These are phyloP conservation scores for Melanopsichium pennsylvanicum DNA, from an alignment of 1,284 basidiomycete species.

Conservation along the genomic window DNA sequence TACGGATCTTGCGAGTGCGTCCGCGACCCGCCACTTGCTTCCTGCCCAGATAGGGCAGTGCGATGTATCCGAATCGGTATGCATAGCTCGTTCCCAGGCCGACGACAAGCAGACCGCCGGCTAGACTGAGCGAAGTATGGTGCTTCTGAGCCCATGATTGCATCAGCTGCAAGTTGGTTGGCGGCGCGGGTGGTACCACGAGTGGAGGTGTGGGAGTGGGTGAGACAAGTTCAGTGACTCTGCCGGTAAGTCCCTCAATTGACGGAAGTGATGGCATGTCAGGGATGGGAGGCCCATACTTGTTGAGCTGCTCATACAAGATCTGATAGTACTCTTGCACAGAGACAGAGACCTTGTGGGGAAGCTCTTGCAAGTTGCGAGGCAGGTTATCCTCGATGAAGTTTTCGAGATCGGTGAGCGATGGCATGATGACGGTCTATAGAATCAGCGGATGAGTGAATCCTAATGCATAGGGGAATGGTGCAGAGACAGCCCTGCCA, in stretches of 20 bases:
- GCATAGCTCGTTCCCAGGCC: slow-evolving; percentile 40
- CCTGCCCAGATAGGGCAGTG: slow-evolving; percentile 38
- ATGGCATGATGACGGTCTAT: slow-evolving; percentile 39
- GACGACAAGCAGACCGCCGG: slow-evolving; percentile 31
- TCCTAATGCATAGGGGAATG: no score
- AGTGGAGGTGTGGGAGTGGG: slow-evolving; percentile 21
- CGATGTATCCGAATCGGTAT: slow-evolving; percentile 28
- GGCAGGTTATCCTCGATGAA: slow-evolving; percentile 55
- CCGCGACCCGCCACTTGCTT: slow-evolving; percentile 22
- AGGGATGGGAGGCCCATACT: slow-evolving; percentile 47
- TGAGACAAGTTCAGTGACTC: slow-evolving; percentile 31
- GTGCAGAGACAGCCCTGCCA: no score
- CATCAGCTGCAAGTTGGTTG: slow-evolving; percentile 16
- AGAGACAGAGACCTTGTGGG: slow-evolving; percentile 47
- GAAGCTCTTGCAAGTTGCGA: slow-evolving; percentile 52
- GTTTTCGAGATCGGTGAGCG: slow-evolving; percentile 56
- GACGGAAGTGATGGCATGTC: slow-evolving; percentile 42
- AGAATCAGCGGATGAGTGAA: background rate
- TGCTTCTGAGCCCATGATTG: slow-evolving; percentile 27
- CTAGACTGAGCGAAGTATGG: slow-evolving; percentile 14
- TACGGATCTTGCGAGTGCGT: slow-evolving; percentile 27
- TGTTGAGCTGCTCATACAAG: slow-evolving; percentile 52
- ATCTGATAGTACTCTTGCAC: slow-evolving; percentile 51
- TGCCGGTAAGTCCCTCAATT: slow-evolving; percentile 31
- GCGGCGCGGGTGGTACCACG: slow-evolving; percentile 46